These are phyloP conservation scores for Onygenales sp. DNA, from an alignment of 2,329 filamentous ascomycete species.

Conservation along the genomic window DNA sequence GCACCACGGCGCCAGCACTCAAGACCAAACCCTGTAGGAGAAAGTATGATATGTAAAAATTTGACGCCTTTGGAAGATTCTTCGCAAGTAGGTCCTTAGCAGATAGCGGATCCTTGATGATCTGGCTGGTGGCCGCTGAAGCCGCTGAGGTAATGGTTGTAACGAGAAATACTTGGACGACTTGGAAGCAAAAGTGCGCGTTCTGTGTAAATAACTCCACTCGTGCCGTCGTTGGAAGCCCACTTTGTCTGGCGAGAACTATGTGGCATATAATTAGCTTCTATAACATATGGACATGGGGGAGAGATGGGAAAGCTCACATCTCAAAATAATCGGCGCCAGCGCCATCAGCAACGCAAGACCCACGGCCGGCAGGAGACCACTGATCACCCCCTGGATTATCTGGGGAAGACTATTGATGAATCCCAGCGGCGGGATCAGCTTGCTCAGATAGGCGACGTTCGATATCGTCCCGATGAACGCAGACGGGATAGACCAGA, in stretches of 20 bases:
- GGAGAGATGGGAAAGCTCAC: constrained; percentile 35
- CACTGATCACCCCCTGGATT: constrained; percentile 72
- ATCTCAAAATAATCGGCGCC: constrained; percentile 70
- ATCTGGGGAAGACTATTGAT: constrained; percentile 58
- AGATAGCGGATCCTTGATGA: constrained; percentile 54
- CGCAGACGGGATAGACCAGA: constrained; percentile 70
- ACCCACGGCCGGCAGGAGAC: constrained; percentile 69
- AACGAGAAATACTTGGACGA: constrained; percentile 85
- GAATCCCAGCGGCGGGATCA: constrained; percentile 58
- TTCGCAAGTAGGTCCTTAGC: constrained; percentile 59
- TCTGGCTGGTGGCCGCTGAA: constrained; percentile 56
- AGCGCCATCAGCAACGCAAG: constrained; percentile 78
- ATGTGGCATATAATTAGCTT: constrained; percentile 11
- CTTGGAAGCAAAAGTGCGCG: constrained; percentile 63
- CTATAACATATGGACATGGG: background rate
- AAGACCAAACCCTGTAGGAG: constrained; percentile 79
- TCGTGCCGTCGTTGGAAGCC: constrained; percentile 67
- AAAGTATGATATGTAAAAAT: constrained; percentile 94
- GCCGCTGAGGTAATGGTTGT: constrained; percentile 77
- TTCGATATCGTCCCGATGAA: constrained; percentile 84
- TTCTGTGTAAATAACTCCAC: constrained; percentile 87
- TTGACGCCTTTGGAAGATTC: constrained; percentile 76
- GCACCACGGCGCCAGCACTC: constrained; percentile 63
- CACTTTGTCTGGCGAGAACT: constrained; percentile 69
- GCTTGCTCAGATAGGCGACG: constrained; percentile 53